phyloP scores from a whole-genome alignment of 106 monocot genomes.

The Apostasia ramifera region DNA sequence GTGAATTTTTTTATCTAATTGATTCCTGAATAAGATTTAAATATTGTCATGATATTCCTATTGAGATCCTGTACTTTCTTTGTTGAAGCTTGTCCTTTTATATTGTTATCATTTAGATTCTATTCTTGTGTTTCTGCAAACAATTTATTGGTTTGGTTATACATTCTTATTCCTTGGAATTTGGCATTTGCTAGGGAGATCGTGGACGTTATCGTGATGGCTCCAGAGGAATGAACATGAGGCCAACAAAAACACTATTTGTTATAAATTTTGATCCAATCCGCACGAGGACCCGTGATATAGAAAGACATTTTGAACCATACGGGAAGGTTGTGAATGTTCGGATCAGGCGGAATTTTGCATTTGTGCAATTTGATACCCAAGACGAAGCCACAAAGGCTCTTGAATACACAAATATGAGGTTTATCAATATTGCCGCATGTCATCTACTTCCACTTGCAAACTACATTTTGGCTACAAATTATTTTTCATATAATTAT shows the following conservation, averaged over 20 bases:
- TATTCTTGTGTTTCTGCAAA: background rate
- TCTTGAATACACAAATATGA: conserved; percentile 59
- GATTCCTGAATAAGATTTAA: too few relatives aligned
- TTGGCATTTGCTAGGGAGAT: conserved; percentile 34
- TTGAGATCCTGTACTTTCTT: background rate
- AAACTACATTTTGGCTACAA: too few relatives aligned
- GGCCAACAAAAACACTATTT: conserved; percentile 66
- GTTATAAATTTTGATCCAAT: conserved; percentile 78
- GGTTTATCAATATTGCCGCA: conserved; percentile 14
- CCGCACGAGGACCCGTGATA: conserved; percentile 48
- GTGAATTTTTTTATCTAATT: conserved; percentile 19
- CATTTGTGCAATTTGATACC: conserved; percentile 77
- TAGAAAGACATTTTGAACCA: conserved; percentile 80
- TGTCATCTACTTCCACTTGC: background rate
- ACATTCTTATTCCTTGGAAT: background rate
- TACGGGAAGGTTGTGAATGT: conserved; percentile 73
- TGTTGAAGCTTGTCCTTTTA: background rate
- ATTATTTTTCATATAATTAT: background rate
- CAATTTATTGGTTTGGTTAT: background rate
- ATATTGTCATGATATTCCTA: too few relatives aligned
- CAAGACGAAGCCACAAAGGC: conserved; percentile 83
- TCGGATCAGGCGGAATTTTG: conserved; percentile 70
- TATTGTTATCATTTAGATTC: background rate
- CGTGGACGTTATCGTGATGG: conserved; percentile 59
- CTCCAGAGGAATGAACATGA: conserved; percentile 33